A percentile compares a stretch with the other conserved stretches of the same genome.
These are phyloP conservation scores for Phlyctochytrium arcticum DNA, from an alignment of 192 early-diverging fungal genomes.

Conservation along the genomic window DNA sequence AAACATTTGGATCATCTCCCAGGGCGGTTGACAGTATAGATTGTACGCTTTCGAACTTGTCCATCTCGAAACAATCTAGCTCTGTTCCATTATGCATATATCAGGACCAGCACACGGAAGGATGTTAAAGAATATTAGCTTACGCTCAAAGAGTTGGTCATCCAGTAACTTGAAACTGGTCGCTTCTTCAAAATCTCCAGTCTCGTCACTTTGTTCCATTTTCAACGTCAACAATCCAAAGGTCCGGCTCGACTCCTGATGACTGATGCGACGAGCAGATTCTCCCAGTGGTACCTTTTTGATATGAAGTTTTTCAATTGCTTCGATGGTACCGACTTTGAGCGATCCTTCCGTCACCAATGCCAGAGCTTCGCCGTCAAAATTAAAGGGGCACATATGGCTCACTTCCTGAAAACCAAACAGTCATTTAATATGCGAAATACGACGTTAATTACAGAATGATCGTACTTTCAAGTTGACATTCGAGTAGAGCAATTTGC, in stretches of 20 bases:
- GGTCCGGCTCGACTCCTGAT: constrained; percentile 48
- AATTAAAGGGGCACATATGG: constrained; percentile 63
- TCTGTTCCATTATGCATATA: neutral
- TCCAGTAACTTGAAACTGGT: constrained; percentile 65
- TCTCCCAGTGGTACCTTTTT: constrained; percentile 61
- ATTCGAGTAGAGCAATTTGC: constrained; percentile 76
- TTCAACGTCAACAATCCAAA: constrained; percentile 59
- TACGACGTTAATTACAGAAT: neutral
- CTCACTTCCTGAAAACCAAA: constrained; percentile 48
- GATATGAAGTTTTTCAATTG: constrained; percentile 82
- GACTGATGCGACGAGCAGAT: constrained; percentile 66
- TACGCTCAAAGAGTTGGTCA: constrained; percentile 69
- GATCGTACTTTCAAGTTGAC: constrained; percentile 69
- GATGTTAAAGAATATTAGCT: no score
- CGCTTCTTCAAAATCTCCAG: constrained; percentile 37
- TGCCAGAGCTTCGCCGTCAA: constrained; percentile 53
- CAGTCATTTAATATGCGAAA: neutral
- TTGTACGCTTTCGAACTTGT: constrained; percentile 11
- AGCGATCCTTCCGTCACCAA: constrained; percentile 60
- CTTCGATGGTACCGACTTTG: constrained; percentile 72
- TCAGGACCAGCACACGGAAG: neutral
- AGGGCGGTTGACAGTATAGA: constrained; percentile 3
- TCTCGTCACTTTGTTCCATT: constrained; percentile 27
- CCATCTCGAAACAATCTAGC: constrained; percentile 6
- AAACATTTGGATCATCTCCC: neutral